These are phyloP conservation scores for Penicillium mononematosum DNA, from an alignment of 495 filamentous ascomycete genomes.

Conservation along the genomic window DNA sequence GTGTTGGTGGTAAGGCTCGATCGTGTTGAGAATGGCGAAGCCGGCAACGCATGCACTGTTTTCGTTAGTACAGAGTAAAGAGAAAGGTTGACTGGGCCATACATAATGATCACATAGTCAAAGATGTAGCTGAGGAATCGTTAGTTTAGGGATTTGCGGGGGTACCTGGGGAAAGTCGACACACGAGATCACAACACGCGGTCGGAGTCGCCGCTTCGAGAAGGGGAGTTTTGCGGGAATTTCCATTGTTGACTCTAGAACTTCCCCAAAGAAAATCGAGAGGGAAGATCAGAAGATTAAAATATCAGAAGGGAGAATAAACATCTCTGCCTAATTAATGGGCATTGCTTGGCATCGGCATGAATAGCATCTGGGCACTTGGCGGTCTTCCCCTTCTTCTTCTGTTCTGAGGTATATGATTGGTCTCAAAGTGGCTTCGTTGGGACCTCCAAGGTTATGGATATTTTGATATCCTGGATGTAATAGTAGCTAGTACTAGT, in stretches of 20 bases:
- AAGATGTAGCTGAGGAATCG: conserved; percentile 55
- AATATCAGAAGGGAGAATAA: too few species aligned
- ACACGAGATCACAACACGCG: conserved; percentile 54
- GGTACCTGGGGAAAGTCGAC: conserved; percentile 21
- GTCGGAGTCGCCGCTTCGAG: conserved; percentile 50
- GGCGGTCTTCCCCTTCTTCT: background rate
- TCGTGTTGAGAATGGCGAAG: conserved; percentile 54
- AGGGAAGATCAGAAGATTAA: background rate
- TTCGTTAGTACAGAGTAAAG: conserved; percentile 31
- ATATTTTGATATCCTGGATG: background rate
- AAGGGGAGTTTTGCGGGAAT: conserved; percentile 50
- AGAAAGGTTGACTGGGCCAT: background rate
- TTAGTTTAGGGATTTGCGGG: conserved; percentile 11
- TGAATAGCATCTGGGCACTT: background rate
- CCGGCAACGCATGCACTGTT: conserved; percentile 46
- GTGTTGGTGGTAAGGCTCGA: conserved; percentile 58
- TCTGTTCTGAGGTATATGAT: background rate
- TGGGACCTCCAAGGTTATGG: too few species aligned
- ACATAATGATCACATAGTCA: conserved; percentile 69
- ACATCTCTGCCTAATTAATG: background rate
- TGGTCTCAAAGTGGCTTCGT: background rate
- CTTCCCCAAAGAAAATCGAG: background rate
- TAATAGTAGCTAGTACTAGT: too few species aligned
- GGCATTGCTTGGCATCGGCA: conserved; percentile 5
- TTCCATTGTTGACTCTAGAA: conserved; percentile 31